Evolutionary conservation across 139 green algal species (phyloP).

Genomic region (Haematococcus lacustris): DNA sequence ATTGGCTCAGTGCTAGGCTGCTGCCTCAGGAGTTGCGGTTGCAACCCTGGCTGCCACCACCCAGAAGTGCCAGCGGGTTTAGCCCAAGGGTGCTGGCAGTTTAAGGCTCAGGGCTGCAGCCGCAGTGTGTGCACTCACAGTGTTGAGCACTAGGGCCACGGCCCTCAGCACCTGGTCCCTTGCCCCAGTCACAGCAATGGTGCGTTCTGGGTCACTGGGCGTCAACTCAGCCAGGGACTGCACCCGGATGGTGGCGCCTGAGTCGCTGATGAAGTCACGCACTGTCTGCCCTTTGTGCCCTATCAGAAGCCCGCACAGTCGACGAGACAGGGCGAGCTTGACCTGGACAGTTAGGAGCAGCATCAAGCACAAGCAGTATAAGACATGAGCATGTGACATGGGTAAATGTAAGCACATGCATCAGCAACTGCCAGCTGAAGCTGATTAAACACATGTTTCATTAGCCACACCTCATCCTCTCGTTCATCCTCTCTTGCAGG

Average conservation of each 20-base stretch:
- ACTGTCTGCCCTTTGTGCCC: conserved; percentile 56
- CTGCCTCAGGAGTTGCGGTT: no score
- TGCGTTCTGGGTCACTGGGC: conserved; percentile 48
- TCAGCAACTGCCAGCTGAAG: no score
- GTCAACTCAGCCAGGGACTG: conserved; percentile 52
- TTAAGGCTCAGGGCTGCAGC: no score
- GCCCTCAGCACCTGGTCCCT: conserved; percentile 49
- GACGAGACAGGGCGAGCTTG: conserved; percentile 53
- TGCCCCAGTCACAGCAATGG: conserved; percentile 39
- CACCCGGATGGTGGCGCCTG: conserved; percentile 48
- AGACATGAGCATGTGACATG: no score
- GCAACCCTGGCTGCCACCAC: no score
- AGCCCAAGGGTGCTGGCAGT: no score
- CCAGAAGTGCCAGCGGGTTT: no score
- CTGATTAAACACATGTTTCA: background rate
- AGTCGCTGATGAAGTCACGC: conserved; percentile 59
- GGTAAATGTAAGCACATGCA: no score
- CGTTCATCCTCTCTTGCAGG: background rate
- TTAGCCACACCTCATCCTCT: conserved; percentile 16
- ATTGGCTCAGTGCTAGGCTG: no score
- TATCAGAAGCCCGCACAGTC: conserved; percentile 58
- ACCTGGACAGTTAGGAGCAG: conserved; percentile 21
- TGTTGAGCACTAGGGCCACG: conserved; percentile 54
- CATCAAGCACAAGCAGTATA: background rate
- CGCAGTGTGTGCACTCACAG: conserved; percentile 32